These are phyloP conservation scores for Dovyalis caffra DNA, from an alignment of 345 rosid genomes.

Conservation along the genomic window DNA sequence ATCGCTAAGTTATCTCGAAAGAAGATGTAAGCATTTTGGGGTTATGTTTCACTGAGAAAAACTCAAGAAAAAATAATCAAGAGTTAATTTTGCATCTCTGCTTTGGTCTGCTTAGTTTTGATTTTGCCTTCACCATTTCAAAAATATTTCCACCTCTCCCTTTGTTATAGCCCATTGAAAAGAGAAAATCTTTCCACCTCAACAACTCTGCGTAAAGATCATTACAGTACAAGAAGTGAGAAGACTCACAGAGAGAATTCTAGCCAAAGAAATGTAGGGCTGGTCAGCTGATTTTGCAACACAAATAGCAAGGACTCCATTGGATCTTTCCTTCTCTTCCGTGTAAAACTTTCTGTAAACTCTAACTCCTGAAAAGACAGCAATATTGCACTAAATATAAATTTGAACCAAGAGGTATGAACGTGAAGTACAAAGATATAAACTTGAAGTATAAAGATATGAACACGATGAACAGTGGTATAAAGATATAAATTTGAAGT, in stretches of 20 bases:
- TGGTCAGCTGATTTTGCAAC: slow-evolving; percentile 47
- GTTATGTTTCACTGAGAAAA: not conserved
- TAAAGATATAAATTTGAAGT: not conserved
- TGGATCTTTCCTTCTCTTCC: slow-evolving; percentile 59
- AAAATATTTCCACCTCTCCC: not conserved
- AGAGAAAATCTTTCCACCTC: not conserved
- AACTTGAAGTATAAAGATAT: not conserved
- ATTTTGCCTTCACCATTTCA: not conserved
- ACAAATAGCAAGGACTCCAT: slow-evolving; percentile 62
- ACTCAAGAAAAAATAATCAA: not conserved
- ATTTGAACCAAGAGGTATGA: not conserved
- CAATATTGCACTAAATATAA: not conserved
- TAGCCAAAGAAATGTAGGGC: slow-evolving; percentile 54
- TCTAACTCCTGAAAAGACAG: slow-evolving; percentile 42
- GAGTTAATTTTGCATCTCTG: not conserved
- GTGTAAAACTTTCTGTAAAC: slow-evolving; percentile 64
- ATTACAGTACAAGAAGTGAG: not conserved
- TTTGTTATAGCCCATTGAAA: not conserved
- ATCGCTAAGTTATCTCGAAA: too few species aligned
- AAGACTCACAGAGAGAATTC: slow-evolving; percentile 55
- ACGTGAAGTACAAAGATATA: not conserved
- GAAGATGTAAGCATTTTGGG: not conserved
- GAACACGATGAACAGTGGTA: not conserved
- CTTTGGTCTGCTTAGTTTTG: not conserved
- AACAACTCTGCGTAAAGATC: not conserved